These are phyloP conservation scores for Paraphoma sp. DNA, from an alignment of 2,329 filamentous ascomycete genomes.

Conservation along the genomic window DNA sequence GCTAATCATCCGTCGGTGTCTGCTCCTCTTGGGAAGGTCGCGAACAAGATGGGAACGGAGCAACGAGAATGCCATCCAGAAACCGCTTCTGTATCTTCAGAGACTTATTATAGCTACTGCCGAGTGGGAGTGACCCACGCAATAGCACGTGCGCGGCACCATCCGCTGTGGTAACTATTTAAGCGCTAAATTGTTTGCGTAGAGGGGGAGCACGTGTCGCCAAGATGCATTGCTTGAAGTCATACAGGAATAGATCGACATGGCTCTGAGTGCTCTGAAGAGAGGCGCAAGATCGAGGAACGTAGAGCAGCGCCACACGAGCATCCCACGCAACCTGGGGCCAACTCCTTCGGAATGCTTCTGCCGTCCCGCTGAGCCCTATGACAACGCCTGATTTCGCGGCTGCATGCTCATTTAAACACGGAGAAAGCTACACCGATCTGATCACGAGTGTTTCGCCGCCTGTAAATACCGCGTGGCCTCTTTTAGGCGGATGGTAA, in stretches of 20 bases:
- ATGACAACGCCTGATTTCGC: conserved; percentile 2
- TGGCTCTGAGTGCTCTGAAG: too few species aligned
- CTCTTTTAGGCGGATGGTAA: conserved; percentile 10
- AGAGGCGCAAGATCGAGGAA: too few species aligned
- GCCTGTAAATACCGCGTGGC: conserved; percentile 18
- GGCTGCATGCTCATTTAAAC: conserved; percentile 13
- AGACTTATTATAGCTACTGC: too few species aligned
- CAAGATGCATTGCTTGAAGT: too few species aligned
- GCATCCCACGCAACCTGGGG: conserved; percentile 12
- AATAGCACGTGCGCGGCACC: too few species aligned
- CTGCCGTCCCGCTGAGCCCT: neutral
- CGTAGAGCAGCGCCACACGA: neutral
- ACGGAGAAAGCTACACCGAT: conserved; percentile 33
- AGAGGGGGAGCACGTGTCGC: too few species aligned
- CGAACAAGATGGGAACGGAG: conserved; percentile 4
- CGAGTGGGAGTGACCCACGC: too few species aligned
- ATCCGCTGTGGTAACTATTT: too few species aligned
- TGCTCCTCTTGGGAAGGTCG: neutral
- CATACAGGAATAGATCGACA: too few species aligned
- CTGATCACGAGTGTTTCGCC: conserved; percentile 16
- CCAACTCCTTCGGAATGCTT: conserved; percentile 4
- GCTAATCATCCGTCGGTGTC: neutral
- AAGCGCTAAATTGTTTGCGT: too few species aligned
- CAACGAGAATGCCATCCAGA: too few species aligned
- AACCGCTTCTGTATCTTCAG: too few species aligned